Percentiles rank a stretch among this genome's conserved stretches.
Evolutionary conservation across 257 asterid species (phyloP).

Genomic region (Cruciata laevipes): DNA sequence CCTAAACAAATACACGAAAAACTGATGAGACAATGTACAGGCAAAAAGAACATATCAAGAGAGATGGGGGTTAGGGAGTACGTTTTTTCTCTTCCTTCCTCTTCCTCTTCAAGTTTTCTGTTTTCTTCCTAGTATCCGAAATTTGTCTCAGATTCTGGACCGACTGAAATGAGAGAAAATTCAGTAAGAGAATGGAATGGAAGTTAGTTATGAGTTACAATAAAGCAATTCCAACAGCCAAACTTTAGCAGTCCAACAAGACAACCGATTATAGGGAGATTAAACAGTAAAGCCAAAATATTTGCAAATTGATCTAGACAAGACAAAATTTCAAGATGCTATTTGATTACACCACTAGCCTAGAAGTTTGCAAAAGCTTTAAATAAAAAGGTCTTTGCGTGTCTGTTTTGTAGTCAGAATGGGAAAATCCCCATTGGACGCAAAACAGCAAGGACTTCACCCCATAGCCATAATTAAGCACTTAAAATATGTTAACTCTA

Average conservation of each 20-base stretch:
- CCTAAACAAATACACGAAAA: conserved; percentile 21
- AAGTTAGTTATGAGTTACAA: not conserved
- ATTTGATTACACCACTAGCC: not conserved
- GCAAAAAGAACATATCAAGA: not conserved
- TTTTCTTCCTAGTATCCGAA: conserved; percentile 30
- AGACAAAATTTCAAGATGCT: not conserved
- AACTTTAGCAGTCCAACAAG: not conserved
- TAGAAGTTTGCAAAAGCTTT: not conserved
- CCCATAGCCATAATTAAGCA: not conserved
- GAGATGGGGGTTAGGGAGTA: conserved; percentile 4
- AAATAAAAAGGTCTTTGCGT: not conserved
- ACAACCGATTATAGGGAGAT: too few species aligned
- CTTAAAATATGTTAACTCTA: not conserved
- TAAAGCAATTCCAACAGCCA: not conserved
- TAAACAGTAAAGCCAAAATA: not conserved
- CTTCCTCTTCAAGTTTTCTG: conserved; percentile 33
- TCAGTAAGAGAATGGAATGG: not conserved
- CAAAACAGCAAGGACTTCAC: not conserved
- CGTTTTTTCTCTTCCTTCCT: conserved; percentile 42
- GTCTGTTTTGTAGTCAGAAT: not conserved
- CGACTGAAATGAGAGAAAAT: conserved; percentile 15
- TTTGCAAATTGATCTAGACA: not conserved
- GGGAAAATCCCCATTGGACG: not conserved
- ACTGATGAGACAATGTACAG: not conserved
- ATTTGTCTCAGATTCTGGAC: conserved; percentile 30